Evolutionary conservation across 495 filamentous ascomycete species (phyloP).

Genomic region (Cercophora scortea): DNA sequence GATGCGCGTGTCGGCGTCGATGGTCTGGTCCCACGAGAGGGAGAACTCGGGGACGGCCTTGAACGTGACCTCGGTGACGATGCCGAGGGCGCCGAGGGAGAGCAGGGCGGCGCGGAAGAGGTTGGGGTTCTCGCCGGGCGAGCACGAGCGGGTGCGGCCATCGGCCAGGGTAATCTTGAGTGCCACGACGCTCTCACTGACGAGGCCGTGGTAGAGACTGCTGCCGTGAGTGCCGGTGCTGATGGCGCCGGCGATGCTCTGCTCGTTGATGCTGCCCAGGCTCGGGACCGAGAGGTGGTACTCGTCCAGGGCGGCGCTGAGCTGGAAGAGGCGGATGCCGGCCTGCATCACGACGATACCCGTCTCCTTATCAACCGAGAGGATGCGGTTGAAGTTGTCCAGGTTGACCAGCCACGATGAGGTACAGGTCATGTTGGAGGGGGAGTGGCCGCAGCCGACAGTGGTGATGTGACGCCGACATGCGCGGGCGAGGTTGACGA

Average conservation of each 20-base stretch:
- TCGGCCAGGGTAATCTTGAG: conserved; percentile 79
- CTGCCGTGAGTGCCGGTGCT: conserved; percentile 90
- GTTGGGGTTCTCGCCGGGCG: conserved; percentile 56
- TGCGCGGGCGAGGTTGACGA: conserved; percentile 70
- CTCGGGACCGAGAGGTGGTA: conserved; percentile 76
- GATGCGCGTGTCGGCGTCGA: conserved; percentile 59
- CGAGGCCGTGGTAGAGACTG: conserved; percentile 71
- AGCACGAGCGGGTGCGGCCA: conserved; percentile 69
- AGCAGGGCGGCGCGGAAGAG: conserved; percentile 86
- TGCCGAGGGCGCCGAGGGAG: conserved; percentile 81
- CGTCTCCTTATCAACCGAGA: conserved; percentile 56
- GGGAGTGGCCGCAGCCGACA: conserved; percentile 84
- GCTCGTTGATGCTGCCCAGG: conserved; percentile 88
- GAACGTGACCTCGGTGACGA: conserved; percentile 82
- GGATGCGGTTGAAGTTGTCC: conserved; percentile 66
- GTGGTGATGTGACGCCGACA: conserved; percentile 73
- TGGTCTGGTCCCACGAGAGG: conserved; percentile 75
- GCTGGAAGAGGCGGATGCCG: conserved; percentile 69
- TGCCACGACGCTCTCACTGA: conserved; percentile 65
- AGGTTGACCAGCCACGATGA: conserved; percentile 93
- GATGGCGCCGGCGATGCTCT: conserved; percentile 89
- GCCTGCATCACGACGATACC: conserved; percentile 68
- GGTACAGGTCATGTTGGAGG: conserved; percentile 86
- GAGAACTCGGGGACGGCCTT: conserved; percentile 69
- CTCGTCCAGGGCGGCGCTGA: conserved; percentile 61